Percentiles rank a stretch among this genome's conserved stretches.
Evolutionary conservation across 2,329 filamentous ascomycete genomes (phyloP).

Genomic region (Camillea tinctor): DNA sequence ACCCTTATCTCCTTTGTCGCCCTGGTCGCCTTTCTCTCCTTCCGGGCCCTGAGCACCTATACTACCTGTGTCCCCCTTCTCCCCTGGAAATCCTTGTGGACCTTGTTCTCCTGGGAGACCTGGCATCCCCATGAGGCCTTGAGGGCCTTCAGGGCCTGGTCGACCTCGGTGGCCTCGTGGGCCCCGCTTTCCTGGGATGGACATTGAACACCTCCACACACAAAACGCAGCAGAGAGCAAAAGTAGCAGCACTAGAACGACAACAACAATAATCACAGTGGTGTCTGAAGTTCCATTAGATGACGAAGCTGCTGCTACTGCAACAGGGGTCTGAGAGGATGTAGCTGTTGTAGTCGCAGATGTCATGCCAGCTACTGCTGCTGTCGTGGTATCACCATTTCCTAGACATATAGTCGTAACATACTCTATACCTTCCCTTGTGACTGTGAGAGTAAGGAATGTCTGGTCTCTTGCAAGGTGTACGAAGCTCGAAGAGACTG

Average conservation of each 20-base stretch:
- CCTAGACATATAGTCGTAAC: background rate
- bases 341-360: background rate
- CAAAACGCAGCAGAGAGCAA: background rate
- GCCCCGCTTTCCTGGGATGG: too few relatives aligned
- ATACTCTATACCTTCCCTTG: background rate
- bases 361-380: background rate
- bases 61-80: too few relatives aligned
- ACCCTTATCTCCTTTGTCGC: too few relatives aligned
- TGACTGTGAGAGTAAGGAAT: conserved; percentile 1
- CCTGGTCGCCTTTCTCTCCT: too few relatives aligned
- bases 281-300: background rate
- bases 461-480: background rate
- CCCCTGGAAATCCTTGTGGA: too few relatives aligned
- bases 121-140: too few relatives aligned
- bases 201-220: background rate
- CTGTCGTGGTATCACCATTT: background rate
- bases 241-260: background rate
- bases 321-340: background rate
- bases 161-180: too few relatives aligned
- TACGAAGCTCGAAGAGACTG: background rate
- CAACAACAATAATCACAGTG: background rate
- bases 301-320: background rate
- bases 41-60: too few relatives aligned
- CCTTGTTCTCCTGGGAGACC: too few relatives aligned
- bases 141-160: too few relatives aligned